A percentile compares a stretch with the other conserved stretches of the same genome.
Conservation (phyloP, 1,284 basidiomycete species). For the Malassezia cuniculi region DNA sequence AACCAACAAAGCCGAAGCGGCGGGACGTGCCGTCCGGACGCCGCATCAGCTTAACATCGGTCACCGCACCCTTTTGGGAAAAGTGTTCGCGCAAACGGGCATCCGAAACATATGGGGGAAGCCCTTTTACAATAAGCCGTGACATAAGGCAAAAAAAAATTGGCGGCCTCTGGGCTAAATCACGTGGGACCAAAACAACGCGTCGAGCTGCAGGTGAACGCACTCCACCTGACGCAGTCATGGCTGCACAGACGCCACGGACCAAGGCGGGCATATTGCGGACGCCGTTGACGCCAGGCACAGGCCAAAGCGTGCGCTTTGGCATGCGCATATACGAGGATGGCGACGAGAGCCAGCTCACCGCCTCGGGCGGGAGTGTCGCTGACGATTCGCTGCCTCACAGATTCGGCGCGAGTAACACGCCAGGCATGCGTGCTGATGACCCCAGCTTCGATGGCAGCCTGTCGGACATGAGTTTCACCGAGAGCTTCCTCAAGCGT, state of each 20-base stretch:
- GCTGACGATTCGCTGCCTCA: background rate
- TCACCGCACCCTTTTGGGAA: constrained; percentile 51
- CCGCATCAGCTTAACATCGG: constrained; percentile 71
- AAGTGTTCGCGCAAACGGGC: constrained; percentile 61
- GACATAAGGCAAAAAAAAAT: constrained; percentile 52
- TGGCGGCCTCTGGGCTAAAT: background rate
- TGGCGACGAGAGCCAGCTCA: constrained; percentile 22
- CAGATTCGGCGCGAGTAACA: background rate
- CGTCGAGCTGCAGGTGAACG: background rate
- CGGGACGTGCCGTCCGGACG: constrained; percentile 67
- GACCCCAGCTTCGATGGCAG: background rate
- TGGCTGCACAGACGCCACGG: constrained; percentile 1
- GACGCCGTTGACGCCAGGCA: constrained; percentile 16
- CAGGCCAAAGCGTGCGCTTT: constrained; percentile 18
- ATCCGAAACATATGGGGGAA: constrained; percentile 63
- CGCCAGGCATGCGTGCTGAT: background rate
- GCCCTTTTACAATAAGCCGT: constrained; percentile 76
- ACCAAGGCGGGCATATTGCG: constrained; percentile 14
- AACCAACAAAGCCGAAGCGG: constrained; percentile 85
- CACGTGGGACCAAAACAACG: background rate
- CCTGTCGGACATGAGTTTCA: constrained; percentile 29
- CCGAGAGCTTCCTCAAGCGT: constrained; percentile 31
- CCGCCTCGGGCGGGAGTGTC: constrained; percentile 7
- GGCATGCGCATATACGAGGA: constrained; percentile 19
- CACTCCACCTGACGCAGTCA: background rate